Evolutionary conservation across 2,329 filamentous ascomycete species (phyloP).

Genomic region (Colletotrichum chrysophilum): DNA sequence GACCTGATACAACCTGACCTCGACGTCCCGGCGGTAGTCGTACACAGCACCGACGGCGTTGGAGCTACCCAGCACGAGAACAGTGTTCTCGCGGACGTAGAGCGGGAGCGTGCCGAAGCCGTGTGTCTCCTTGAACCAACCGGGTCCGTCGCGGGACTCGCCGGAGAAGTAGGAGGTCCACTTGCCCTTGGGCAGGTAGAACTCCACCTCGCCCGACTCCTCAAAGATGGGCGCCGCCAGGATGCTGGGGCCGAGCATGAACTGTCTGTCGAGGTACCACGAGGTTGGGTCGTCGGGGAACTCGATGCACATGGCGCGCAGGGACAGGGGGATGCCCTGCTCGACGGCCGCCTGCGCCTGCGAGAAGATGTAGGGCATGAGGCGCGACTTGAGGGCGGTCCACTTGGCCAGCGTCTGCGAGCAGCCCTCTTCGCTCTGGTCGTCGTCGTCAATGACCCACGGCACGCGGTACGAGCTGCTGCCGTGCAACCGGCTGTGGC

Average conservation of each 20-base stretch:
- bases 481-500: conserved; percentile 74
- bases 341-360: conserved; percentile 46
- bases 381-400: conserved; percentile 53
- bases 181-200: conserved; percentile 62
- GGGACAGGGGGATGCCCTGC: conserved; percentile 64
- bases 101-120: conserved; percentile 63
- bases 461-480: conserved; percentile 76
- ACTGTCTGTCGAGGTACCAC: conserved; percentile 73
- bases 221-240: conserved; percentile 70
- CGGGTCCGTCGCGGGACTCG: conserved; percentile 53
- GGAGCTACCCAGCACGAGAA: conserved; percentile 50
- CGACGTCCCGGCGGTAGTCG: conserved; percentile 51
- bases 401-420: conserved; percentile 54
- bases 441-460: conserved; percentile 73
- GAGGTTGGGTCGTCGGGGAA: conserved; percentile 73
- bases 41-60: conserved; percentile 48
- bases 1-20: conserved; percentile 51
- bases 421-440: conserved; percentile 58
- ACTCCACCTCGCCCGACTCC: conserved; percentile 67
- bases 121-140: conserved; percentile 66
- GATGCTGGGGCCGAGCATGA: conserved; percentile 72
- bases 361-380: conserved; percentile 58
- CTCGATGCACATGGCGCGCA: conserved; percentile 71
- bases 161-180: conserved; percentile 56
- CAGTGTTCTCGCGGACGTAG: conserved; percentile 59